phyloP scores from a whole-genome alignment of 768 basidiomycete genomes.

The Auricularia sp. region DNA sequence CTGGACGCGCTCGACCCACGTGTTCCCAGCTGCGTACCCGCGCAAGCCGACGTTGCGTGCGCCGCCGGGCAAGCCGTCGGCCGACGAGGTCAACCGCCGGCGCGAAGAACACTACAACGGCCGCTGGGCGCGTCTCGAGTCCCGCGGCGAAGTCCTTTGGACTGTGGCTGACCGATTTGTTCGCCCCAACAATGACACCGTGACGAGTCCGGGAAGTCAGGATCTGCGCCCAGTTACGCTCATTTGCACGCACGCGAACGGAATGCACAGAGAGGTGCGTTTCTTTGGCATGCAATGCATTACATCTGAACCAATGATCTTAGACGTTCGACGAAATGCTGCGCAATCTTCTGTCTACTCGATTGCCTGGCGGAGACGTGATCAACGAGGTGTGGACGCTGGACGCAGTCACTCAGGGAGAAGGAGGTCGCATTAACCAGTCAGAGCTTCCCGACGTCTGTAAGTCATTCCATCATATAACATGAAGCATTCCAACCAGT shows the following conservation, averaged over 20 bases:
- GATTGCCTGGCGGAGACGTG: slow-evolving; percentile 22
- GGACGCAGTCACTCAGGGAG: slow-evolving; percentile 81
- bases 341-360: slow-evolving; percentile 36
- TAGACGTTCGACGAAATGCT: slow-evolving; percentile 78
- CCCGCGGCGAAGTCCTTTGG: slow-evolving; percentile 41
- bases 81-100: background rate
- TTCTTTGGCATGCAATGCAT: slow-evolving; percentile 10
- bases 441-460: slow-evolving; percentile 47
- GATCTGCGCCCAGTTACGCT: slow-evolving; percentile 43
- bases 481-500: background rate
- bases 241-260: slow-evolving; percentile 76
- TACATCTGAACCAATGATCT: background rate
- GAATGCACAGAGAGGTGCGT: slow-evolving; percentile 73
- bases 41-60: slow-evolving; percentile 6
- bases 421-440: slow-evolving; percentile 65
- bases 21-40: slow-evolving; percentile 16
- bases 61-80: background rate
- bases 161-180: slow-evolving; percentile 65
- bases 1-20: slow-evolving; percentile 13
- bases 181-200: slow-evolving; percentile 13
- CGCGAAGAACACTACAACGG: slow-evolving; percentile 10
- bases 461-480: slow-evolving; percentile 23
- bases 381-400: slow-evolving; percentile 73
- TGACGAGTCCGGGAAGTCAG: background rate
- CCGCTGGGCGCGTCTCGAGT: slow-evolving; percentile 15